Percentiles rank a stretch among this genome's conserved stretches.
Conservation (phyloP, 306 rosid genomes). For the Canavalia ensiformis region DNA sequence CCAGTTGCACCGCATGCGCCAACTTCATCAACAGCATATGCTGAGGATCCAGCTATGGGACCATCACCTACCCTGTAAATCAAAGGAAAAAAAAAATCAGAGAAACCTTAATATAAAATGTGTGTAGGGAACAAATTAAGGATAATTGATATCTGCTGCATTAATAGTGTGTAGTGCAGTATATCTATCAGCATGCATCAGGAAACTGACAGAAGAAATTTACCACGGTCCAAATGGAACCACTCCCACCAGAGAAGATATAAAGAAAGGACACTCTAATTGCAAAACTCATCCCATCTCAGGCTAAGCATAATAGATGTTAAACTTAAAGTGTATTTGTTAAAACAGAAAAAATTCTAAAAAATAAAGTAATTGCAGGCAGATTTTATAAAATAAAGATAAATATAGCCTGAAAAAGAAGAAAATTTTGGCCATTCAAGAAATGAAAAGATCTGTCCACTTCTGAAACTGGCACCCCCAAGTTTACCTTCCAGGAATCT, state of each 20-base stretch:
- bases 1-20: constrained; percentile 98
- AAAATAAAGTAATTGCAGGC: constrained; percentile 16
- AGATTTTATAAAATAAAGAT: not conserved
- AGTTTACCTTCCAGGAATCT: constrained; percentile 94
- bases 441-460: constrained; percentile 28
- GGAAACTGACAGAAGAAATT: constrained; percentile 19
- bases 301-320: not conserved
- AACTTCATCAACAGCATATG: constrained; percentile 80
- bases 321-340: not conserved
- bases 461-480: constrained; percentile 21
- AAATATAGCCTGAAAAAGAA: not conserved
- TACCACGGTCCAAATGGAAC: not conserved
- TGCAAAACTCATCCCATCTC: not conserved
- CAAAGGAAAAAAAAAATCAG: constrained; percentile 19
- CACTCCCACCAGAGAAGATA: not conserved
- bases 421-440: constrained; percentile 9
- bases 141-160: not conserved
- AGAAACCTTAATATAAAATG: constrained; percentile 7
- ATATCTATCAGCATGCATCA: not conserved
- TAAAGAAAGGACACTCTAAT: constrained; percentile 9
- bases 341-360: not conserved
- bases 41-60: constrained; percentile 88
- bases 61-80: constrained; percentile 93
- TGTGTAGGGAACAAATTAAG: not conserved
- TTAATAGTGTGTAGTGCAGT: not conserved